phyloP scores from a whole-genome alignment of 306 rosid species.

The Cicer cuneatum region DNA sequence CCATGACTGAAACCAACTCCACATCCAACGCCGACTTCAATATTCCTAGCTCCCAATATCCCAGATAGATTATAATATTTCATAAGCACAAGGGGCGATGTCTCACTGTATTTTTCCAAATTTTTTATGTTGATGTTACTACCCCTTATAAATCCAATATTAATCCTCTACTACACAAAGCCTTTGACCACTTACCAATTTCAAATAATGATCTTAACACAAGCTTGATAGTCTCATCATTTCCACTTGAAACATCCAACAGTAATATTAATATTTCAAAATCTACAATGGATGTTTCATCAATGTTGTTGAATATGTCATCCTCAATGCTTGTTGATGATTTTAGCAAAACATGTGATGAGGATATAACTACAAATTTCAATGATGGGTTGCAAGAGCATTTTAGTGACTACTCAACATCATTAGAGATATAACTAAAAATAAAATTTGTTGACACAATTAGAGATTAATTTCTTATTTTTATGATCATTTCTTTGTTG shows the following conservation, averaged over 20 bases:
- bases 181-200: conserved; percentile 53
- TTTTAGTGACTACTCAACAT: conserved; percentile 38
- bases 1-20: conserved; percentile 99
- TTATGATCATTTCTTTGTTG: neutral
- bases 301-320: conserved; percentile 76
- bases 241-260: conserved; percentile 48
- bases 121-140: conserved; percentile 44
- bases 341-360: conserved; percentile 31
- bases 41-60: conserved; percentile 82
- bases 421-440: too few species aligned
- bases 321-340: conserved; percentile 74
- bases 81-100: too few species aligned
- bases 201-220: conserved; percentile 52
- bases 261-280: conserved; percentile 3
- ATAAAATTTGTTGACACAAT: neutral
- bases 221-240: conserved; percentile 50
- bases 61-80: too few species aligned
- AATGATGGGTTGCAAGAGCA: conserved; percentile 52
- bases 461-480: neutral
- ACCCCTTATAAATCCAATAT: conserved; percentile 55
- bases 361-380: conserved; percentile 44
- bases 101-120: too few species aligned
- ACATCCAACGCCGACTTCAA: conserved; percentile 91
- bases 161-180: conserved; percentile 48
- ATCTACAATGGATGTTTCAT: conserved; percentile 59